Evolutionary conservation across 2,329 filamentous ascomycete species (phyloP).

Genomic region (Diaporthe sp.): DNA sequence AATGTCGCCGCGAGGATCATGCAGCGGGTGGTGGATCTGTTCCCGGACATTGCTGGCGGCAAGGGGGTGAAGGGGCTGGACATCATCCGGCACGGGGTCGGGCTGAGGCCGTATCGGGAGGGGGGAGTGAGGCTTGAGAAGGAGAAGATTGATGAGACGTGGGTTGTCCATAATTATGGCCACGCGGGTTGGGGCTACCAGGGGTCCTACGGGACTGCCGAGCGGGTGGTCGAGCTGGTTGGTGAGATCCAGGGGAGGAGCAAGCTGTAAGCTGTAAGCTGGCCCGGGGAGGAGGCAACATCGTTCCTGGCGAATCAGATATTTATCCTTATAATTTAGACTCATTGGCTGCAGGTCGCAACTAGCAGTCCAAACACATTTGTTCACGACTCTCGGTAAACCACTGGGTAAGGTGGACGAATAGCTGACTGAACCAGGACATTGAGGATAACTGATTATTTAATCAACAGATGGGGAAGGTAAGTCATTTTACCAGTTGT

Average conservation of each 20-base stretch:
- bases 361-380: too few relatives aligned
- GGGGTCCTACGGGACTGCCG: slow-evolving; percentile 78
- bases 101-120: slow-evolving; percentile 80
- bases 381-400: too few relatives aligned
- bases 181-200: slow-evolving; percentile 85
- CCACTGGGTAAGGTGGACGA: too few relatives aligned
- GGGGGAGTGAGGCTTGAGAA: slow-evolving; percentile 83
- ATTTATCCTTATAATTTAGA: background rate
- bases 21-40: slow-evolving; percentile 77
- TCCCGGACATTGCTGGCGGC: slow-evolving; percentile 74
- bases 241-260: slow-evolving; percentile 64
- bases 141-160: slow-evolving; percentile 73
- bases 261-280: slow-evolving; percentile 17
- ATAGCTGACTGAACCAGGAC: background rate
- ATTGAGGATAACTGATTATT: background rate
- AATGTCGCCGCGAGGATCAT: slow-evolving; percentile 88
- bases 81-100: slow-evolving; percentile 86
- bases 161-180: slow-evolving; percentile 86
- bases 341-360: background rate
- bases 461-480: background rate
- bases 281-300: background rate
- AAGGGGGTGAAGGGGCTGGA: slow-evolving; percentile 80
- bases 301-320: background rate
- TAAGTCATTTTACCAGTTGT: too few relatives aligned
- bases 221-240: slow-evolving; percentile 76